These are phyloP conservation scores for Plasmodium billcollinsi DNA, from an alignment of 169 alveolate species.

Conservation along the genomic window DNA sequence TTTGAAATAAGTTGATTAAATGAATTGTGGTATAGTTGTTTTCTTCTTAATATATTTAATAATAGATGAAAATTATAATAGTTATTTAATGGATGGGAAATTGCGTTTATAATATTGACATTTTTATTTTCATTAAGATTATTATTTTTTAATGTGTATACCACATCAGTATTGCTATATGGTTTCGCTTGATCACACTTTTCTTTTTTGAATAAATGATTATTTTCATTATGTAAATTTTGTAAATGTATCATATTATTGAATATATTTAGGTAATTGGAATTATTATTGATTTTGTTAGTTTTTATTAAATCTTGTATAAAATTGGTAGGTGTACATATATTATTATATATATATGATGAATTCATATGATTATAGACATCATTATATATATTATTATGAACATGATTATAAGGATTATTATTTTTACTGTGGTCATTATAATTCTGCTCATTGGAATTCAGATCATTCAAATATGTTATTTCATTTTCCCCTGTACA, in stretches of 20 bases:
- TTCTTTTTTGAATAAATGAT: not conserved
- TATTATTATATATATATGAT: no score
- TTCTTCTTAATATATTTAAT: constrained; percentile 22
- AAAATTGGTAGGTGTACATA: not conserved
- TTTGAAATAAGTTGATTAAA: constrained; percentile 6
- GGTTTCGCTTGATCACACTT: not conserved
- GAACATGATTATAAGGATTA: not conserved
- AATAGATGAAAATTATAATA: constrained; percentile 55
- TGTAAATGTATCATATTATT: constrained; percentile 3
- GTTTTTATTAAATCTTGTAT: constrained; percentile 3
- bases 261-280: constrained; percentile 14
- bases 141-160: constrained; percentile 7
- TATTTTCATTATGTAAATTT: not conserved
- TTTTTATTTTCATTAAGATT: constrained; percentile 15
- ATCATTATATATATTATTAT: no score
- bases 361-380: no score
- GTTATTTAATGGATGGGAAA: constrained; percentile 16
- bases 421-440: constrained; percentile 2
- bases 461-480: constrained; percentile 2
- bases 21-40: constrained; percentile 28
- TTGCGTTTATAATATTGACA: not conserved
- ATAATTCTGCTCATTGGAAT: constrained; percentile 11
- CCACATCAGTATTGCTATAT: not conserved
- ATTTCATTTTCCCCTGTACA: constrained; percentile 24
- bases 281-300: not conserved